Base-by-base conservation (phyloP, 345 rosid species). In the Salix suchowensis region DNA sequence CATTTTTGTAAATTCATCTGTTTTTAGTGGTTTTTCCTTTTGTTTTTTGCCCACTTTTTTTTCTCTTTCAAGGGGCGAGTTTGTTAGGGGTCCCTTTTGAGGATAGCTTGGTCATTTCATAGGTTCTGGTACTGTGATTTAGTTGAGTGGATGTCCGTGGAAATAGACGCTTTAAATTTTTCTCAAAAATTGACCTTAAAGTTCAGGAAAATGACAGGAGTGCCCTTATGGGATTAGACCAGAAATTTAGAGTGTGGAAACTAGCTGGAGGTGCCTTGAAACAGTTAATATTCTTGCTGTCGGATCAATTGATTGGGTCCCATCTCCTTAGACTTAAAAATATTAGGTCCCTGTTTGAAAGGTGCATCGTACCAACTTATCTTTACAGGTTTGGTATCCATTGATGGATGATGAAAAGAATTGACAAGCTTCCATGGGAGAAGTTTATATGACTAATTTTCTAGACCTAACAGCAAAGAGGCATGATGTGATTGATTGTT, bases 211-310 rank as follows among this genome's bases (percentile, higher is more conserved):
- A 78, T 82, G 85, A 77, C 78, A 13, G 82, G 26, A 77, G 48
- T 84, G 84, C 82, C 76, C 81, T 77, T 68, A 1, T 4, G 40
- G 23, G 30, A 8, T 19, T 9, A 50, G 70, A 65, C 71, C 34
- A 44, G 55, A 74, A 42, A 40, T 77, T 78, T 72, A 14, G 39
- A 44, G 12, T 67, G 86, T 67, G 86, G 72, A 71, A 75, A 76
- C 89, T 75, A 79, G 90, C 89, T 86, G 90, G 90, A 83, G 67
- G 66, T 83, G 78, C 69, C 81, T 78, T 78, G 75, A 74, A 77
- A 67, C 70, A 72, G 73, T 46, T 50, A 67, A 15, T 74, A 55
- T 77, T 40, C 46, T 70, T 68, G 46, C 72, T 78, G 75, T 75
- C 83, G 77, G 73, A 88, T 79, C 73, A 79, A 80, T 79, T 58